These are phyloP conservation scores for Babesia bovis DNA, from an alignment of 169 alveolate species.

Conservation along the genomic window DNA sequence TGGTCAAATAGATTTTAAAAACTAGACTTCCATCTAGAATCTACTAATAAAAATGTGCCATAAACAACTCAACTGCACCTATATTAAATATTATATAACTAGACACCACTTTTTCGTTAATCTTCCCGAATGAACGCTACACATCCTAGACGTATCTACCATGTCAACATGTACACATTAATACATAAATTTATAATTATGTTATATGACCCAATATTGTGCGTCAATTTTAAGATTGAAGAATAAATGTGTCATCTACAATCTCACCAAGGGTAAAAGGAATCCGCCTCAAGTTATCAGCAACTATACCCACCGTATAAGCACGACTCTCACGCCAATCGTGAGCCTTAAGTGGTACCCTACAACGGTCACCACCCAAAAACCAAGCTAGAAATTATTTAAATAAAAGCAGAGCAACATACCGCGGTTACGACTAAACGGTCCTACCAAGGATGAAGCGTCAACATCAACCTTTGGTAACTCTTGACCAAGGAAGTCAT, in stretches of 20 bases:
- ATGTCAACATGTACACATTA: too few species aligned
- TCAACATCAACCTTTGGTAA: not conserved
- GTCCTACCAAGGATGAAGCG: not conserved
- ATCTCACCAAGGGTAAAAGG: conserved; percentile 9
- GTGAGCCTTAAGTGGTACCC: not conserved
- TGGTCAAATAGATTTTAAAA: too few species aligned
- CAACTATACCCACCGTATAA: not conserved
- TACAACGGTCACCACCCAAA: not conserved
- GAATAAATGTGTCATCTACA: not conserved
- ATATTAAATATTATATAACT: too few species aligned
- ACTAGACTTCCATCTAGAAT: too few species aligned
- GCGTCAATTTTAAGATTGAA: too few species aligned
- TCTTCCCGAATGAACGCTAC: too few species aligned
- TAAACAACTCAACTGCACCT: too few species aligned
- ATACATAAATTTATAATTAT: too few species aligned
- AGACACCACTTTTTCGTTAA: too few species aligned
- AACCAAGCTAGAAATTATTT: not conserved
- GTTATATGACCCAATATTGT: too few species aligned
- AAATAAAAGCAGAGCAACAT: not conserved
- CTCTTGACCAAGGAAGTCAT: not conserved
- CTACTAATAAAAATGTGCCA: too few species aligned
- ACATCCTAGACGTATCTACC: too few species aligned
- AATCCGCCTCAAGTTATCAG: not conserved
- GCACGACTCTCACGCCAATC: not conserved
- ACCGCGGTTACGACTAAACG: not conserved